Evolutionary conservation across 2,329 filamentous ascomycete species (phyloP).

Genomic region (Rhexocercosporidium sp.): DNA sequence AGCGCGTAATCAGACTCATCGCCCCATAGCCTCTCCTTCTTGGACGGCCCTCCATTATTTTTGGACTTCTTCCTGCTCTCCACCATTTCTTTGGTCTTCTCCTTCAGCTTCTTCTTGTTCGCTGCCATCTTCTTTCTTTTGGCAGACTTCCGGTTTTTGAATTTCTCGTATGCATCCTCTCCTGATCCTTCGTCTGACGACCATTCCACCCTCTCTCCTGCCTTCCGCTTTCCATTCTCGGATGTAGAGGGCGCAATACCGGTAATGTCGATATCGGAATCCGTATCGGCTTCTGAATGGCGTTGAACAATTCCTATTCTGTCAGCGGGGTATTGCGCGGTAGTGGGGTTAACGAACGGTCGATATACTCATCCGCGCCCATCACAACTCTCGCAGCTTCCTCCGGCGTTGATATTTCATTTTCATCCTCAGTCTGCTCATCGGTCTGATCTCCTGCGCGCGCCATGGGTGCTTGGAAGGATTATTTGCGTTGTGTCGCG

Average conservation of each 20-base stretch:
- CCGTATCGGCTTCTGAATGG: slow-evolving; percentile 28
- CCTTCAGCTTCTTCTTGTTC: slow-evolving; percentile 51
- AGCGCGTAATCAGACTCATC: slow-evolving; percentile 38
- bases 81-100: slow-evolving; percentile 49
- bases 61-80: slow-evolving; percentile 32
- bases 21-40: slow-evolving; percentile 36
- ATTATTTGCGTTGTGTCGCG: neutral
- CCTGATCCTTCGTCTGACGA: slow-evolving; percentile 64
- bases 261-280: slow-evolving; percentile 27
- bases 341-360: slow-evolving; percentile 27
- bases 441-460: neutral
- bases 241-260: neutral
- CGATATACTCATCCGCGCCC: slow-evolving; percentile 36
- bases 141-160: slow-evolving; percentile 62
- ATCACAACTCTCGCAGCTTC: slow-evolving; percentile 7
- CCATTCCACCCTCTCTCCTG: slow-evolving; percentile 52
- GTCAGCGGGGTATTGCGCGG: slow-evolving; percentile 19
- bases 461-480: neutral
- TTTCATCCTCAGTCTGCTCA: slow-evolving; percentile 5
- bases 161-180: slow-evolving; percentile 64
- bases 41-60: slow-evolving; percentile 33
- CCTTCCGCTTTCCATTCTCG: slow-evolving; percentile 36
- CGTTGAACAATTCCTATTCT: slow-evolving; percentile 31
- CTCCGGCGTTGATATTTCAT: neutral
- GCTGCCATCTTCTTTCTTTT: slow-evolving; percentile 58